Base-by-base conservation (phyloP, 306 rosid species). In the Acacia melanoxylon region DNA sequence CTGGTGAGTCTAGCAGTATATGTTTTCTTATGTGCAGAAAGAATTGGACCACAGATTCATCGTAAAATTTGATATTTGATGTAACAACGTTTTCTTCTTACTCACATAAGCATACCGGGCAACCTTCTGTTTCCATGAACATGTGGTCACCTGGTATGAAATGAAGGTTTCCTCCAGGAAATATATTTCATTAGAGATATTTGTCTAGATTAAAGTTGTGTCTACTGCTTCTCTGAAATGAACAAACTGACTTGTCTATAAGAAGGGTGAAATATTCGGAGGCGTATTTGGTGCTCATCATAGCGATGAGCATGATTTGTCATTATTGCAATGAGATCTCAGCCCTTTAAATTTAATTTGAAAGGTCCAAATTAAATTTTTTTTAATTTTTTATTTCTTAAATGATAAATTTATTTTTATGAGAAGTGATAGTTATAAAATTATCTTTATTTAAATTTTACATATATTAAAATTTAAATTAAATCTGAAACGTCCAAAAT, bases 1-100 rank as follows among this genome's bases (percentile, higher is more conserved):
- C 98, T 68, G 92, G 98, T 93, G 83, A 89, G 94, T 81, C 63
- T 51, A 40, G 24, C 40, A 72, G 20, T n/a, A 20, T 42, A 66
- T 40, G 52, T 29, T 52, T 56, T 49, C 44, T 72, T 44, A 22
- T 44, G 71, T 42, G 24, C 76, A 79, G 35, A n/a, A 63, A 27
- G 77, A 58, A 24, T 5, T 13, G 68, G 68, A 63, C 6, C 40
- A 63, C 17, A 5, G 40, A 63, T 63, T 31, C 59, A 8, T 82
- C 58, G 59, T 59, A 27, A 70, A 48, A 52, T 76, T 35, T 49
- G 79, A 70, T 70, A 41, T 8, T 17, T 10, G 24, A 65, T 31
- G 19, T 31, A 29, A 29, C 24, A 9, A 67, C 45, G 25, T 35
- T 67, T 35, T 33, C 16, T 62, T 24, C 17, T 62, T 5, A 25